Evolutionary conservation across 805 yeast genomes (phyloP), one percentile per base, ranked within the genome.

Genomic region (Metschnikowia vanudenii): DNA sequence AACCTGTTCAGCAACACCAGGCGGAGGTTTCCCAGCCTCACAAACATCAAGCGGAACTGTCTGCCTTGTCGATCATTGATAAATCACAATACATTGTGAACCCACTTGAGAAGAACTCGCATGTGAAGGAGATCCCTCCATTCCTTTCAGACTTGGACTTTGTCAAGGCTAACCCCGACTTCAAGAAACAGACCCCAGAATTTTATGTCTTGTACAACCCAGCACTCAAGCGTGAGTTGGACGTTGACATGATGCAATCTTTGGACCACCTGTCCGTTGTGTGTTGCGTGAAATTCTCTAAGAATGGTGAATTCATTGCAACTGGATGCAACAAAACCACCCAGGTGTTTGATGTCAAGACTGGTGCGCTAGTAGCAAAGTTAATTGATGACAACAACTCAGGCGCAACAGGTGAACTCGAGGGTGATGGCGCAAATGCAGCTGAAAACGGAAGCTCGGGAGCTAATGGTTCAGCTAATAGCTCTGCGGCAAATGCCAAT

Each of bases 301-400:
- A 82, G 54, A 96, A 89, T 64, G 98, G 98, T 52, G 85, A 87
- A 69, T 88, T 80, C 62, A 75, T 92, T 56, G 99, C 98, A 20
- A 92, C 98, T 13, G 99, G 99, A 40, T 91, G 97, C 74, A 94
- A 92, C 73, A 88, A 90, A 64, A 81, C 95, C 36, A 94, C 98
- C 2, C 97, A 91, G 68, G 96, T 92, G 47, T 92, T 85, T 69
- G 86, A 87, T 55, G 97, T 91, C 41, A 85, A 85, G 59, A 85
- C 96, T 17, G 98, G 99, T 57, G 91, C 87, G 60, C 75, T 89
- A 52, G 82, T 89, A 51, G 95, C 96, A 45, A 81, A 87, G 63
- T 77, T 92, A 60, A 82, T 86, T 54, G 97, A 92, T 67, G 96
- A 91, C 60, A 70, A 67, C 55, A 62, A 64, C 45, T 59, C 73